Evolutionary conservation across 345 rosid species (phyloP).

Genomic region (Diplotaxis tenuifolia): DNA sequence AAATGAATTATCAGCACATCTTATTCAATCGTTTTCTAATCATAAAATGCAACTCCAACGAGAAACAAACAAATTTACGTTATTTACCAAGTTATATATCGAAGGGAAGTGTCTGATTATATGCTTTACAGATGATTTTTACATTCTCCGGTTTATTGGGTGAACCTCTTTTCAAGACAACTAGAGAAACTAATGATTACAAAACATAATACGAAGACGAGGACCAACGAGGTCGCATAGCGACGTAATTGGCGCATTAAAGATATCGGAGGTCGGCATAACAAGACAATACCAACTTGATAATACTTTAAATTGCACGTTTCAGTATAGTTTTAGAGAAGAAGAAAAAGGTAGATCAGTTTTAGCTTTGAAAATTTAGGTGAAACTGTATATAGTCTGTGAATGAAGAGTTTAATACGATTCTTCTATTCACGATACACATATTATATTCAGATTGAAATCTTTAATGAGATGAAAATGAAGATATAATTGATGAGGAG

Average conservation of each 20-base stretch:
- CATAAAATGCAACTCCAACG: neutral
- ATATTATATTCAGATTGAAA: neutral
- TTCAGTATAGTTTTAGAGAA: neutral
- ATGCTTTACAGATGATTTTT: neutral
- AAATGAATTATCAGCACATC: slow-evolving; percentile 17
- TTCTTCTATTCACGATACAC: neutral
- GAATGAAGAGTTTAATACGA: neutral
- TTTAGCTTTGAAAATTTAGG: neutral
- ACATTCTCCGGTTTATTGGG: slow-evolving; percentile 8
- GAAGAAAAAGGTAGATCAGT: neutral
- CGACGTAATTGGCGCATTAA: slow-evolving; percentile 16
- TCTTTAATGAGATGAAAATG: neutral
- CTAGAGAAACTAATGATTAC: slow-evolving; percentile 1
- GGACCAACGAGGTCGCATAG: neutral
- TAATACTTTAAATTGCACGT: neutral
- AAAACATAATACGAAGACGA: neutral
- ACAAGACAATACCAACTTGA: slow-evolving; percentile 26
- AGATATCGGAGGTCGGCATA: slow-evolving; percentile 34
- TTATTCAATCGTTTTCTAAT: slow-evolving; percentile 20
- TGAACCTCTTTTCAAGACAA: neutral
- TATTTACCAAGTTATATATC: neutral
- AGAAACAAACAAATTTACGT: neutral
- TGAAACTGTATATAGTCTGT: neutral
- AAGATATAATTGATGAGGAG: neutral
- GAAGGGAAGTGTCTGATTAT: neutral